phyloP scores from a whole-genome alignment of 345 rosid genomes.

The Zanthoxylum bungeanum region DNA sequence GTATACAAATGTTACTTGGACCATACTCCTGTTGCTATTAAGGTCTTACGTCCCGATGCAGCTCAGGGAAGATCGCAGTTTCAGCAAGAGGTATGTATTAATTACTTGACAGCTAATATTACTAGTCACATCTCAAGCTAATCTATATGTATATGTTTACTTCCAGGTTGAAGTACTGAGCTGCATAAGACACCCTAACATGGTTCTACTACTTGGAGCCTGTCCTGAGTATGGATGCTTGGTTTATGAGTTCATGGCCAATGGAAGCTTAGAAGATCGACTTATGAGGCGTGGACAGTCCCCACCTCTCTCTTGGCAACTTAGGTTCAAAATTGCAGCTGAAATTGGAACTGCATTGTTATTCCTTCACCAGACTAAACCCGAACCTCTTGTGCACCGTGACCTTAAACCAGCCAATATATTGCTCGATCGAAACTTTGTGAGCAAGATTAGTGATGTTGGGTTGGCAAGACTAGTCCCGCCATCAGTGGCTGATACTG shows the following conservation, averaged over 20 bases:
- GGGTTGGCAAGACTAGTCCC: slow-evolving; percentile 91
- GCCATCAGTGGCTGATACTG: slow-evolving; percentile 66
- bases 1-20: slow-evolving; percentile 74
- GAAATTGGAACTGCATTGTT: slow-evolving; percentile 76
- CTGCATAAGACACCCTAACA: slow-evolving; percentile 87
- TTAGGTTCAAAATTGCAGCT: slow-evolving; percentile 74
- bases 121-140: background rate
- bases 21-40: slow-evolving; percentile 85
- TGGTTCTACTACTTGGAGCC: slow-evolving; percentile 91
- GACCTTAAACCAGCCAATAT: slow-evolving; percentile 88
- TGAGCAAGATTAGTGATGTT: slow-evolving; percentile 89
- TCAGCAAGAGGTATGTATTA: slow-evolving; percentile 77
- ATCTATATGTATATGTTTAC: background rate
- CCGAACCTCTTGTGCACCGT: slow-evolving; percentile 87
- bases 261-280: slow-evolving; percentile 88
- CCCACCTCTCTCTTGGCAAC: slow-evolving; percentile 74
- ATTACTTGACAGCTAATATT: background rate
- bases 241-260: slow-evolving; percentile 89
- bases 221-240: slow-evolving; percentile 90
- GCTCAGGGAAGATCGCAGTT: slow-evolving; percentile 93
- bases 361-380: slow-evolving; percentile 88
- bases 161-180: slow-evolving; percentile 78
- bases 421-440: slow-evolving; percentile 75
- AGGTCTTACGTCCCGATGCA: slow-evolving; percentile 82
- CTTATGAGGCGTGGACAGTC: slow-evolving; percentile 58